Conservation (phyloP, 345 rosid species). For the Camelina sativa region DNA sequence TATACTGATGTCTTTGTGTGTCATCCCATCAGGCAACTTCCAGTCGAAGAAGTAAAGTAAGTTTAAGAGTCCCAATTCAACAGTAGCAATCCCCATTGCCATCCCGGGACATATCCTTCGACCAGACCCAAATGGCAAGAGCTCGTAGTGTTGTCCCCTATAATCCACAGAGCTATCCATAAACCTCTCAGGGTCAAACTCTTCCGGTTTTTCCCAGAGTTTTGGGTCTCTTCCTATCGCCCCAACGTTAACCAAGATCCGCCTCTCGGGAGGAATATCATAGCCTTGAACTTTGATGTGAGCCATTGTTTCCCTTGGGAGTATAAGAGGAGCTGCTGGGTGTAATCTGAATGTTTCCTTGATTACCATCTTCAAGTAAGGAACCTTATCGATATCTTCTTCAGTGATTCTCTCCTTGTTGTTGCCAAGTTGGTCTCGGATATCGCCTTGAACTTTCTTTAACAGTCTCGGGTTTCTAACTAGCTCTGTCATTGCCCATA, state of each 20-base stretch:
- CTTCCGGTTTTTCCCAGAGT: conserved; percentile 51
- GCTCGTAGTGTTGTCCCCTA: conserved; percentile 56
- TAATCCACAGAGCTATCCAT: conserved; percentile 50
- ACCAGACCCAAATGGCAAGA: conserved; percentile 63
- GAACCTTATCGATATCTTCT: conserved; percentile 50
- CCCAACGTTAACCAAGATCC: conserved; percentile 47
- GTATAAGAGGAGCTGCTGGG: conserved; percentile 57
- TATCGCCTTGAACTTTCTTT: conserved; percentile 52
- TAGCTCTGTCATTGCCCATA: conserved; percentile 54
- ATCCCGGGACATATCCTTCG: conserved; percentile 59
- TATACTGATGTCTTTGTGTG: conserved; percentile 45
- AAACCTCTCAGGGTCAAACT: conserved; percentile 57
- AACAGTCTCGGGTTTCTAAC: conserved; percentile 48
- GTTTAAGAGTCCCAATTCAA: conserved; percentile 58
- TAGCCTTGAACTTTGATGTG: conserved; percentile 51
- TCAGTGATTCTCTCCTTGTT: conserved; percentile 46
- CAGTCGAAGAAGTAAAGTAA: conserved; percentile 63
- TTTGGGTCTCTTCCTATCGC: conserved; percentile 56
- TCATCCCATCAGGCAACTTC: conserved; percentile 51
- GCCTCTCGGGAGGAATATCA: conserved; percentile 50
- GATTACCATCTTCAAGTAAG: conserved; percentile 54
- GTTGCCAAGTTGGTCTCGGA: conserved; percentile 44
- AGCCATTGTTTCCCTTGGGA: conserved; percentile 64
- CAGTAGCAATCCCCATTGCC: conserved; percentile 46
- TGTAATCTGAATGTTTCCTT: conserved; percentile 63